phyloP scores from a whole-genome alignment of 2,329 filamentous ascomycete species.

The Aspergillus texensis region DNA sequence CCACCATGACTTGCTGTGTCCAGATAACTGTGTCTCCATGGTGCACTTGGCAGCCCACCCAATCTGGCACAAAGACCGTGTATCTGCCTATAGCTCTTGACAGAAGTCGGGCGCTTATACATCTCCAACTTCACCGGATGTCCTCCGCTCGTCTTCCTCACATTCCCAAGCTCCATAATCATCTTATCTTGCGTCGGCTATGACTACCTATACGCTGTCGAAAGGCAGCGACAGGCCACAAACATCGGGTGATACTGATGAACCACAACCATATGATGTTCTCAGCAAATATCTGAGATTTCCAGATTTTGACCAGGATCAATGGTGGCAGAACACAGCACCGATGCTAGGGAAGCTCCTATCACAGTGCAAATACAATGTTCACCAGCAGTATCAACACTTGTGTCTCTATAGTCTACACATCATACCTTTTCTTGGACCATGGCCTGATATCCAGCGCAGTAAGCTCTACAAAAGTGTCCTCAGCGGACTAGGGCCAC shows the following conservation, averaged over 20 bases:
- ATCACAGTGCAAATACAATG: constrained; percentile 8
- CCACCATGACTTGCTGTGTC: no score
- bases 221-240: no score
- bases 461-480: background rate
- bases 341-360: constrained; percentile 16
- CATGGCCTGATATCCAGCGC: background rate
- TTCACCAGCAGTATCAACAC: constrained; percentile 17
- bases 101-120: background rate
- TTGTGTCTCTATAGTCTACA: constrained; percentile 12
- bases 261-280: background rate
- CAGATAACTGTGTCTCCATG: no score
- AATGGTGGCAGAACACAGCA: constrained; percentile 12
- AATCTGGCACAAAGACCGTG: no score
- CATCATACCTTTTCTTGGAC: constrained; percentile 12
- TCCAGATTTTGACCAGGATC: constrained; percentile 13
- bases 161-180: background rate
- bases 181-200: background rate
- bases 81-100: background rate
- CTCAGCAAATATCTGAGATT: constrained; percentile 2
- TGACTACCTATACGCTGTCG: background rate
- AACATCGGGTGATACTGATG: background rate
- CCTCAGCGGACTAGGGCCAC: background rate
- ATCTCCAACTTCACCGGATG: background rate
- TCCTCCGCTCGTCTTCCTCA: no score
- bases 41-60: no score